Evolutionary conservation across 768 basidiomycete genomes (phyloP).

Genomic region (Crepidotus variabilis): DNA sequence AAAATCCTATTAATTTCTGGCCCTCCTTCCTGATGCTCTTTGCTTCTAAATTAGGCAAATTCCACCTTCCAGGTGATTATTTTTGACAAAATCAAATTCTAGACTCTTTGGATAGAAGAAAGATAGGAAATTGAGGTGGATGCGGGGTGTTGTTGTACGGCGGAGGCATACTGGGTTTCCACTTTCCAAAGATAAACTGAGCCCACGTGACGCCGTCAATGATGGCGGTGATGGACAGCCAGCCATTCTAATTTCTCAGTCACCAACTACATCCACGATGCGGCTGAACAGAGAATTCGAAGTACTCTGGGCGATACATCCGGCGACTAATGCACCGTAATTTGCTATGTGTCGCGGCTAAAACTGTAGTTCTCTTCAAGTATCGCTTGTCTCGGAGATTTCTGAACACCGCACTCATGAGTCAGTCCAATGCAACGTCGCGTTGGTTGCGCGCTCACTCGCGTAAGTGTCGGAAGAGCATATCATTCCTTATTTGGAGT

Average conservation of each 20-base stretch:
- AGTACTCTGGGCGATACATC: background rate
- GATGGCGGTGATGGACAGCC: background rate
- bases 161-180: background rate
- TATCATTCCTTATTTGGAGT: too few relatives aligned
- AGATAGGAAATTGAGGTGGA: constrained; percentile 1
- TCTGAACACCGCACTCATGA: background rate
- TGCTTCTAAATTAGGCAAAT: background rate
- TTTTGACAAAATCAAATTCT: too few relatives aligned
- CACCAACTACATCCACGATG: background rate
- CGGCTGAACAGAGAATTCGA: background rate
- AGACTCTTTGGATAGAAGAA: background rate
- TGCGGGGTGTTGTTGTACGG: background rate
- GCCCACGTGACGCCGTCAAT: constrained; percentile 12
- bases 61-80: too few relatives aligned
- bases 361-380: background rate
- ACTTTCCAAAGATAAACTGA: constrained; percentile 5
- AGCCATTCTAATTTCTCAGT: background rate
- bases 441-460: too few relatives aligned
- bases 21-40: background rate
- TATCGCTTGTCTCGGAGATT: background rate
- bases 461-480: too few relatives aligned
- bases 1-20: background rate
- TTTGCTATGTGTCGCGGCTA: background rate
- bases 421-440: too few relatives aligned
- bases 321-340: background rate